These are phyloP conservation scores for Aspergillus olivimuriae DNA, from an alignment of 495 filamentous ascomycete species.

Conservation along the genomic window DNA sequence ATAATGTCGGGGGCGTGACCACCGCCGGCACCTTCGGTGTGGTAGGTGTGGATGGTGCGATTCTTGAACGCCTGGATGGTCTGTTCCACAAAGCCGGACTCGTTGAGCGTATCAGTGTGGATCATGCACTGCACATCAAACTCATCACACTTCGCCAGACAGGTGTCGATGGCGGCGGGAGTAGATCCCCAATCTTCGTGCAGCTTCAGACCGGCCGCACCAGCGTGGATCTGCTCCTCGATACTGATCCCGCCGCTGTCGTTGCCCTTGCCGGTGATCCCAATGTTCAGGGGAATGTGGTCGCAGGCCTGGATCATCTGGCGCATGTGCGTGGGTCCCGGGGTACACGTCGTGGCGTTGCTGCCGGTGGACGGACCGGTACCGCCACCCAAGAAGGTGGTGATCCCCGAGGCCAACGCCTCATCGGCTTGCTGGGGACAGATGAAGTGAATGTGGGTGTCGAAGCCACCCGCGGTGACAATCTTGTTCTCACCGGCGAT, in stretches of 20 bases:
- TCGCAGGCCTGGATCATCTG: slow-evolving; percentile 94
- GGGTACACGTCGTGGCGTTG: slow-evolving; percentile 93
- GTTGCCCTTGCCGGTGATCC: slow-evolving; percentile 95
- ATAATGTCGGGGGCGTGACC: slow-evolving; percentile 98
- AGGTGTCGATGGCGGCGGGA: slow-evolving; percentile 87
- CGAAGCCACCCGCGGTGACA: slow-evolving; percentile 84
- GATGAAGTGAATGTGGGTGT: slow-evolving; percentile 94
- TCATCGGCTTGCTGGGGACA: slow-evolving; percentile 93
- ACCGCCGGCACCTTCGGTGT: slow-evolving; percentile 94
- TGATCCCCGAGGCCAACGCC: slow-evolving; percentile 80
- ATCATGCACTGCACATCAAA: slow-evolving; percentile 93
- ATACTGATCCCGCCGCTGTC: slow-evolving; percentile 69
- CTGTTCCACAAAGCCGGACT: slow-evolving; percentile 93
- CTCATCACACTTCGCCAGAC: slow-evolving; percentile 81
- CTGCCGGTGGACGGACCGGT: slow-evolving; percentile 95
- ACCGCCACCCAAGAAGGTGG: slow-evolving; percentile 87
- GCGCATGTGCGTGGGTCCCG: slow-evolving; percentile 73
- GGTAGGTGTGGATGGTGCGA: slow-evolving; percentile 95
- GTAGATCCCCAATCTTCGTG: slow-evolving; percentile 98
- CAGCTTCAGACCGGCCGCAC: slow-evolving; percentile 86
- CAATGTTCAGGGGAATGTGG: slow-evolving; percentile 79
- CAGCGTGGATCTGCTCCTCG: slow-evolving; percentile 74
- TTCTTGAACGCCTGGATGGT: slow-evolving; percentile 82
- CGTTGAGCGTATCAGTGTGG: slow-evolving; percentile 96
- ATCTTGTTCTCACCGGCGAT: slow-evolving; percentile 93